These are phyloP conservation scores for Sporothrix dimorphospora DNA, from an alignment of 2,329 filamentous ascomycete species.

Conservation along the genomic window DNA sequence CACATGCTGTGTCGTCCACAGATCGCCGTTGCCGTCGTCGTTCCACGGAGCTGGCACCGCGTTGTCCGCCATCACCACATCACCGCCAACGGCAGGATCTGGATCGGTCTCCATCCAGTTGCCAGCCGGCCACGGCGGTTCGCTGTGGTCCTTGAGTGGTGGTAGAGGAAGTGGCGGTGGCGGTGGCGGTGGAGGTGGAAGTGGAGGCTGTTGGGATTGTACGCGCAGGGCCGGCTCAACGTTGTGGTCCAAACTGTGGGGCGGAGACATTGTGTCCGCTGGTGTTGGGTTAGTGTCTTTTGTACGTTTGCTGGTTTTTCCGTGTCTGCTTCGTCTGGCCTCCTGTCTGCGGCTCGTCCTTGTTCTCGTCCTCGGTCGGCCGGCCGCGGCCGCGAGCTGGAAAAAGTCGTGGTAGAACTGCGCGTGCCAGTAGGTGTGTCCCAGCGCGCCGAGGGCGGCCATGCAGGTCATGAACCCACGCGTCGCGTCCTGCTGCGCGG, in stretches of 20 bases:
- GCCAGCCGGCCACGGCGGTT: background rate
- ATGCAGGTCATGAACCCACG: background rate
- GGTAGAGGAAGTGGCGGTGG: no score
- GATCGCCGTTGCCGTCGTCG: background rate
- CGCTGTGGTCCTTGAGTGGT: no score
- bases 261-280: no score
- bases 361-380: background rate
- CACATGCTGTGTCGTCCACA: background rate
- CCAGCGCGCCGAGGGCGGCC: background rate
- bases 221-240: no score
- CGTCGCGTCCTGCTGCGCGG: background rate
- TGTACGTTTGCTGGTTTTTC: background rate
- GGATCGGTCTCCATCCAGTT: background rate
- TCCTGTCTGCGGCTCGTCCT: background rate
- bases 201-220: no score
- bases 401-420: conserved; percentile 8
- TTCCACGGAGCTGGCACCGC: background rate
- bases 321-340: background rate
- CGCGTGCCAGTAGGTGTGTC: background rate
- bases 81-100: background rate
- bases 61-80: no score
- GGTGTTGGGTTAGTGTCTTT: background rate
- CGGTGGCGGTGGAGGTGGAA: no score
- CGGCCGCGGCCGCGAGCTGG: background rate
- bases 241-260: no score